phyloP scores from a whole-genome alignment of 257 asterid genomes.

The Hygrophila difformis region DNA sequence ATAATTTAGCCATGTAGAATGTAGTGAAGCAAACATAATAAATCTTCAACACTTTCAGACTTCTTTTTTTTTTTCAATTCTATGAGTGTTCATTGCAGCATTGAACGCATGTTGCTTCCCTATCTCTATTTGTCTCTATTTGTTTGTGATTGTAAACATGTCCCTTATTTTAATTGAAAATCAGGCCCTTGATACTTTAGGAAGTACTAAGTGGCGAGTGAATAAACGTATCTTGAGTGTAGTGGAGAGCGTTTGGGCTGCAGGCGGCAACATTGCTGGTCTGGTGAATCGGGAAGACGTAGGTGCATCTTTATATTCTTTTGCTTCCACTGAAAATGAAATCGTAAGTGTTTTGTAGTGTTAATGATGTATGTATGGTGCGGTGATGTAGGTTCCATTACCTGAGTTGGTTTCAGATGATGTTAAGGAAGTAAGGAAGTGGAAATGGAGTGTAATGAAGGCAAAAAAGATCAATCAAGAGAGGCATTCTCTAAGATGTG shows the following conservation, averaged over 20 bases:
- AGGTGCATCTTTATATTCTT: constrained; percentile 24
- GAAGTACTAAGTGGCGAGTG: constrained; percentile 92
- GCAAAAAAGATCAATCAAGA: constrained; percentile 78
- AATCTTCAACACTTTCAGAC: no score
- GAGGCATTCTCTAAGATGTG: constrained; percentile 90
- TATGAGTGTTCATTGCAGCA: no score
- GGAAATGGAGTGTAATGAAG: constrained; percentile 85
- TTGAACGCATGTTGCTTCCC: constrained; percentile 11
- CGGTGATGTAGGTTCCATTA: constrained; percentile 52
- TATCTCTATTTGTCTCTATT: not conserved
- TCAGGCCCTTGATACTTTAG: constrained; percentile 96
- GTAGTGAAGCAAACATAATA: no score
- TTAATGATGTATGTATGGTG: constrained; percentile 3
- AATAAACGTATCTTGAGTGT: constrained; percentile 63
- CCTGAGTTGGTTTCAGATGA: constrained; percentile 68
- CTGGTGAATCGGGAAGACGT: constrained; percentile 80
- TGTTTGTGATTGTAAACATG: constrained; percentile 7
- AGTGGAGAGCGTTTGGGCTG: constrained; percentile 87
- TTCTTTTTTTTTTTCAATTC: no score
- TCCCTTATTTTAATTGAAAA: constrained; percentile 12
- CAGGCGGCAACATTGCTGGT: constrained; percentile 87
- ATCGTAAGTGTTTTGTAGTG: not conserved
- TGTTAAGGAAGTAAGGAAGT: constrained; percentile 46
- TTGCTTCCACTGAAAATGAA: not conserved
- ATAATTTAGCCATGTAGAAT: constrained; percentile 1